These are phyloP conservation scores for Jimgerdemannia lactiflua DNA, from an alignment of 192 early-diverging fungal species.

Conservation along the genomic window DNA sequence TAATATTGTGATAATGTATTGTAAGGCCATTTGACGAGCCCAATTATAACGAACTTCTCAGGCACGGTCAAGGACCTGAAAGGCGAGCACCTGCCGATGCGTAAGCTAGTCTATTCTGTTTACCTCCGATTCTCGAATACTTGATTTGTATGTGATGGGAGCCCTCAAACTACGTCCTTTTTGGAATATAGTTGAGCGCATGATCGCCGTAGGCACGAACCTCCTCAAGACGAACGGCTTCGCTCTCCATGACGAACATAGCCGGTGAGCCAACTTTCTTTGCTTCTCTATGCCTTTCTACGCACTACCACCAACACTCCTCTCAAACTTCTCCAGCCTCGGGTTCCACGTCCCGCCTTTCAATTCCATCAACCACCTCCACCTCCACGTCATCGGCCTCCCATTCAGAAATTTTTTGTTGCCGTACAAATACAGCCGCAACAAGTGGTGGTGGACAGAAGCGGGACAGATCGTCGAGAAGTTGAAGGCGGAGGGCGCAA, in stretches of 20 bases:
- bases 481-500: not conserved
- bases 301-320: not conserved
- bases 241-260: conserved; percentile 4
- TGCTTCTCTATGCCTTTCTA: not conserved
- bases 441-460: conserved; percentile 13
- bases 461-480: not conserved
- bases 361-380: conserved; percentile 64
- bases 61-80: conserved; percentile 35
- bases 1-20: not conserved
- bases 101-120: conserved; percentile 13
- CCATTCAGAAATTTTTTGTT: conserved; percentile 41
- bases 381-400: conserved; percentile 60
- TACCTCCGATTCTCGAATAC: too few relatives aligned
- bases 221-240: conserved; percentile 22
- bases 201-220: conserved; percentile 23
- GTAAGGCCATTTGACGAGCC: not conserved
- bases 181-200: conserved; percentile 16
- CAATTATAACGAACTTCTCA: not conserved
- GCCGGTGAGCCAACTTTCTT: conserved; percentile 17
- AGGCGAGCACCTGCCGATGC: conserved; percentile 15
- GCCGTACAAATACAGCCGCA: conserved; percentile 7
- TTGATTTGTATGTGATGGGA: too few relatives aligned
- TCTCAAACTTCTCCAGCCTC: conserved; percentile 21
- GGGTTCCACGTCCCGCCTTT: conserved; percentile 78
- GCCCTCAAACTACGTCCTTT: not conserved